Conservation (phyloP, 441 rosid genomes). For the Omphalea diandra region DNA sequence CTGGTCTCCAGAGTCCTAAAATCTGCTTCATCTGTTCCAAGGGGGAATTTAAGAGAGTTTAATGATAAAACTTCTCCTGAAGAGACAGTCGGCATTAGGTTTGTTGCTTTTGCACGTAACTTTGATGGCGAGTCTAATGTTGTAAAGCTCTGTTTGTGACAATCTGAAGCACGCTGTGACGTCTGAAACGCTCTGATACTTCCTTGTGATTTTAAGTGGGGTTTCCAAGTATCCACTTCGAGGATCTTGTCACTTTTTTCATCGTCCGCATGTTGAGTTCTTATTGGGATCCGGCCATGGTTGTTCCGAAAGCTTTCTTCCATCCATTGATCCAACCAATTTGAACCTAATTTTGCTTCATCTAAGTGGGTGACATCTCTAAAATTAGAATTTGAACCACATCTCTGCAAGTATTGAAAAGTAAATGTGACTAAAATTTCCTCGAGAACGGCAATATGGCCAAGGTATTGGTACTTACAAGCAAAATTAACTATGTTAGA, state of each 20-base stretch:
- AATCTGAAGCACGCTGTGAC: conserved; percentile 43
- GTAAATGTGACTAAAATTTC: conserved; percentile 8
- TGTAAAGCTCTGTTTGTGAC: conserved; percentile 28
- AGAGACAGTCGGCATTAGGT: conserved; percentile 40
- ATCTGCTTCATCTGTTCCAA: conserved; percentile 44
- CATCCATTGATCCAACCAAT: conserved; percentile 75
- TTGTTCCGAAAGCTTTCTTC: conserved; percentile 49
- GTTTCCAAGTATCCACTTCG: conserved; percentile 66
- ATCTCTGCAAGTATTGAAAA: conserved; percentile 41
- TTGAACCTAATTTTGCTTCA: conserved; percentile 42
- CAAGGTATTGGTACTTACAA: not conserved
- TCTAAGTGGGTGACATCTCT: conserved; percentile 47
- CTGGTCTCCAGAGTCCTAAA: conserved; percentile 56
- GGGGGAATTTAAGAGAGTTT: conserved; percentile 38
- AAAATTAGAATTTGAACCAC: conserved; percentile 47
- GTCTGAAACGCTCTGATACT: conserved; percentile 40
- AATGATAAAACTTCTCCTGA: conserved; percentile 43
- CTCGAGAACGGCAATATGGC: not conserved
- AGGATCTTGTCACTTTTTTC: conserved; percentile 71
- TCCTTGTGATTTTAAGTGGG: conserved; percentile 43
- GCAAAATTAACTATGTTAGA: not conserved
- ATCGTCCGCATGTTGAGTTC: conserved; percentile 36
- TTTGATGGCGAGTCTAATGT: conserved; percentile 36
- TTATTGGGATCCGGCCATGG: conserved; percentile 19
- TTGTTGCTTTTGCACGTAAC: conserved; percentile 38